A percentile compares a stretch with the other conserved stretches of the same genome.
These are phyloP conservation scores for Penicillium sp. DNA, from an alignment of 2,329 filamentous ascomycete genomes.

Conservation along the genomic window DNA sequence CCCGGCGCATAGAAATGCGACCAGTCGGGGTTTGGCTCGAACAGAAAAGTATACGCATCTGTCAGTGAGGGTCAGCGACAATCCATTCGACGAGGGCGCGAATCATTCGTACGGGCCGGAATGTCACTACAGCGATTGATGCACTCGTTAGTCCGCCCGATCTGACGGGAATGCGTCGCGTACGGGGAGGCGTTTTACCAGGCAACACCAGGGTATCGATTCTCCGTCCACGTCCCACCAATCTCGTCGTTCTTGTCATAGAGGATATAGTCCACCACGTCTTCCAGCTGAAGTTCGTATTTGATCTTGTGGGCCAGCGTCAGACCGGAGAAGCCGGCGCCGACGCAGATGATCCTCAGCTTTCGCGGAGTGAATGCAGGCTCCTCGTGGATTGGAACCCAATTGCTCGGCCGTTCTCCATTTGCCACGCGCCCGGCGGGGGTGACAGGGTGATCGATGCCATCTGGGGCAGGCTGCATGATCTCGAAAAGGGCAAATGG, in stretches of 20 bases:
- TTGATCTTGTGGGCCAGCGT: slow-evolving; percentile 23
- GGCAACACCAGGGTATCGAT: slow-evolving; percentile 28
- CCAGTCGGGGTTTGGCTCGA: slow-evolving; percentile 46
- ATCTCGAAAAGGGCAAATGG: too few species aligned
- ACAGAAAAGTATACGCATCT: slow-evolving; percentile 39
- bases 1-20: slow-evolving; percentile 42
- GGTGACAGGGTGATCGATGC: background rate
- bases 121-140: too few species aligned
- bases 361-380: slow-evolving; percentile 10
- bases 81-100: background rate
- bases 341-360: slow-evolving; percentile 20
- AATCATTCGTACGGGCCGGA: slow-evolving; percentile 26
- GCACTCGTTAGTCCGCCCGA: too few species aligned
- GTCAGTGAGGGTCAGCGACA: background rate
- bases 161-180: too few species aligned
- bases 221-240: slow-evolving; percentile 17
- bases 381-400: slow-evolving; percentile 7
- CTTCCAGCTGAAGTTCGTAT: slow-evolving; percentile 10
- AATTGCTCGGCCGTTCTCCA: background rate
- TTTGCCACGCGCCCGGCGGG: background rate
- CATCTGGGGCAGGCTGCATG: background rate
- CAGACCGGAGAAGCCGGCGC: slow-evolving; percentile 22
- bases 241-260: slow-evolving; percentile 16
- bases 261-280: slow-evolving; percentile 10
- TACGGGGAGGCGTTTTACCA: slow-evolving; percentile 16